These are phyloP conservation scores for Oropetium thomaeum DNA, from an alignment of 176 grass and related monocot genomes.

Conservation along the genomic window DNA sequence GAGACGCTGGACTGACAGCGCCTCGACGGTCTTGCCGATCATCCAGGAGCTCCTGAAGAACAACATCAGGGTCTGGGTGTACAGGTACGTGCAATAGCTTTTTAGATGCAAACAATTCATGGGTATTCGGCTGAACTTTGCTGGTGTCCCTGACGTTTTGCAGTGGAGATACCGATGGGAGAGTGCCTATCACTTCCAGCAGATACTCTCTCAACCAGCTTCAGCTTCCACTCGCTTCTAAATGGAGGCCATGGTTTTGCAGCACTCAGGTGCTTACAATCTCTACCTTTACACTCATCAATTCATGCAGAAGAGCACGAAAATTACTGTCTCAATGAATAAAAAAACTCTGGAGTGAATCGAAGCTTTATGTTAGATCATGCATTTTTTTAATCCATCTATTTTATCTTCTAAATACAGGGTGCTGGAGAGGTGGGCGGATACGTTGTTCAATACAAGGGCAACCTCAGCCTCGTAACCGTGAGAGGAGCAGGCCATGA, in stretches of 20 bases:
- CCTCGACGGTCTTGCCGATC: constrained; percentile 57
- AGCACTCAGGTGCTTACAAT: constrained; percentile 38
- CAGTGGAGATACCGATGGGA: constrained; percentile 74
- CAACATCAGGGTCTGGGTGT: constrained; percentile 59
- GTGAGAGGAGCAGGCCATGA: constrained; percentile 90
- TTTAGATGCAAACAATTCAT: not conserved
- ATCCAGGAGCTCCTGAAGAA: constrained; percentile 55
- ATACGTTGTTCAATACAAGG: constrained; percentile 49
- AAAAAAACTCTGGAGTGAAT: not conserved
- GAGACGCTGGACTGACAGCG: constrained; percentile 43
- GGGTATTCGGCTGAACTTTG: not conserved
- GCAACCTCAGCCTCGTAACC: constrained; percentile 75
- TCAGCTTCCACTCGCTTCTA: constrained; percentile 34
- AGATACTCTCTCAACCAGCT: constrained; percentile 82
- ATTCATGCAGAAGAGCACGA: not conserved
- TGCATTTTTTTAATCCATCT: not conserved
- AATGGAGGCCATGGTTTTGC: constrained; percentile 72
- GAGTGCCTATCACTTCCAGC: constrained; percentile 73
- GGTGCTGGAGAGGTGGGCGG: constrained; percentile 69
- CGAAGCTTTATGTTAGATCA: not conserved
- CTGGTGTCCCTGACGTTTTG: constrained; percentile 24
- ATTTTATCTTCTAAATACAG: constrained; percentile 29
- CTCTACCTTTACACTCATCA: not conserved
- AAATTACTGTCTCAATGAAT: rapidly evolving
- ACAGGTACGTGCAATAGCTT: constrained; percentile 46